Evolutionary conservation across 306 rosid species (phyloP).

Genomic region (Prunus campanulata): DNA sequence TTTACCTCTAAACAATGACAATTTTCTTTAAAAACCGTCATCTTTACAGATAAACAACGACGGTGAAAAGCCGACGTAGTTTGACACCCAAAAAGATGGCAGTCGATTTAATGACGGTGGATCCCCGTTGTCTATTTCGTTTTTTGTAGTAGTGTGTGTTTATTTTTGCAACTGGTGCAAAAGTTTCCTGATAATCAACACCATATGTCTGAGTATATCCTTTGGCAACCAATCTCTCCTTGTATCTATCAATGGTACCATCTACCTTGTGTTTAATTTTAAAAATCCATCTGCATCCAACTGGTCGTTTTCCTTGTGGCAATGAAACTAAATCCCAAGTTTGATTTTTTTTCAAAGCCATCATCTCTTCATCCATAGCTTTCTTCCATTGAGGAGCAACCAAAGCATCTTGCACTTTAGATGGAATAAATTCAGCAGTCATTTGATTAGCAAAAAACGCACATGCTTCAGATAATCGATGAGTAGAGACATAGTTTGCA

Average conservation of each 20-base stretch:
- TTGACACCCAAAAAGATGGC: no score
- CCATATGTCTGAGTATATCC: neutral
- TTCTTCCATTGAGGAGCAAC: neutral
- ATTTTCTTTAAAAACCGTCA: no score
- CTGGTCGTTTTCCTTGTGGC: neutral
- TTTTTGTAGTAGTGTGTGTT: no score
- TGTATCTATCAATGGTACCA: neutral
- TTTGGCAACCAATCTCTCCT: neutral
- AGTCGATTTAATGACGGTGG: no score
- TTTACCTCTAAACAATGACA: no score
- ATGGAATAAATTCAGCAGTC: neutral
- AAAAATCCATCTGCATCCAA: neutral
- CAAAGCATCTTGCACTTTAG: neutral
- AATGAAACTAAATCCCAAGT: neutral
- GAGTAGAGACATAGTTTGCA: neutral
- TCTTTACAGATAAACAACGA: no score
- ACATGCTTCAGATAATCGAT: neutral
- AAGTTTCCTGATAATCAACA: no score
- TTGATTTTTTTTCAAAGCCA: neutral
- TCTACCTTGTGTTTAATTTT: neutral
- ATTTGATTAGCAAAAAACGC: neutral
- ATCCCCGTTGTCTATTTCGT: no score
- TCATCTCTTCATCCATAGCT: neutral
- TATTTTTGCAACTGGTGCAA: no score
- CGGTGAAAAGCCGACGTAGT: no score